Base-by-base conservation (phyloP, 2,329 filamentous ascomycete genomes). In the Colletotrichum theobromicola region DNA sequence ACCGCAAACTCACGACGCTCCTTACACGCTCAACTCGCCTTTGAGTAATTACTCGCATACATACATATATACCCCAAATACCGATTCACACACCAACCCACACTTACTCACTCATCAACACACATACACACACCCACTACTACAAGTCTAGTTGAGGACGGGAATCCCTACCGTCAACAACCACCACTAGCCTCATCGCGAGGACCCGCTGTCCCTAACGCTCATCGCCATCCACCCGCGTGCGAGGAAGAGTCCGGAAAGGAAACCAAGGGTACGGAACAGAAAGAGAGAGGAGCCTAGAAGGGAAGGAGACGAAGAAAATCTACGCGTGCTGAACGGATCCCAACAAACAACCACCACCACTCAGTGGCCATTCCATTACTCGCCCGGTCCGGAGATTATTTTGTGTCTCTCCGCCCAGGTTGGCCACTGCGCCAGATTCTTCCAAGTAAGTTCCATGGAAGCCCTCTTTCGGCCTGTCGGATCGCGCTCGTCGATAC, bases 1-100 rank as follows among this genome's bases (percentile, higher is more conserved):
- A 64, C 18, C 24, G 61, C 81, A 83, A 83, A 84, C 83, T 87
- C 84, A 84, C 75, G 81, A 87, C 87, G 78, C 79, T 86, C 85
- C 80, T 85, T 85, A 81, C 78, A 37, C 21, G 21, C 79, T 69
- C 78, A 77, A 77, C 76, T 50, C 35, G 77, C 78, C 78, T 78
- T 69, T 28, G 50, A 58, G 46, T 65, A 21, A 42, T 70, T 42
- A 79, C 81, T 79, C 80, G 42, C 63, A 72, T 58, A 72, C 42
- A 72, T 72, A 74, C 37, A 71, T 58, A 74, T 50, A 62, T 42
- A 37, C 21, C 21, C 55, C 32, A 62, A 21, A 62, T 9, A 21
- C 35, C 55, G 53, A 50, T 21, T 21, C 34, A 67, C 15, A 67
- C 64, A 61, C 66, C 66, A 53, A 67, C 34, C 42, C 21, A 35